Conservation (phyloP, 352 stramenopile species). For the Phytophthora cactorum region DNA sequence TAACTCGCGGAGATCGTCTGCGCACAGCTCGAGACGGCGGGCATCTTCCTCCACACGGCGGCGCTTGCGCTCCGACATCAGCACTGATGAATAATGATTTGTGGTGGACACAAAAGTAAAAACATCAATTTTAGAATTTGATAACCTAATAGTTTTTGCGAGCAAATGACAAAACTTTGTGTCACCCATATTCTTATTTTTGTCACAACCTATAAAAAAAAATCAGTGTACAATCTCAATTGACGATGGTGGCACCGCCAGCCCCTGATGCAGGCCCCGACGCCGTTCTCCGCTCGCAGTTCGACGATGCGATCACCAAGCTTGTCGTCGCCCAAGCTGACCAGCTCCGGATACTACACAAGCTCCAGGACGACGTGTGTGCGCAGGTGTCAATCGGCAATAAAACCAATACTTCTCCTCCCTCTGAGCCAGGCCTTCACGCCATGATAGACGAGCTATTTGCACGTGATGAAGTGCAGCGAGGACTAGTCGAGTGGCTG, state of each 20-base stretch:
- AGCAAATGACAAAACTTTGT: too few species aligned
- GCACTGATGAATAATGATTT: background rate
- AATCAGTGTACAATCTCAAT: too few species aligned
- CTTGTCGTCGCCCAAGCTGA: background rate
- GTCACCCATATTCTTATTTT: too few species aligned
- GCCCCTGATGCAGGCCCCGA: background rate
- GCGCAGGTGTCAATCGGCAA: background rate
- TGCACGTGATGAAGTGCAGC: background rate
- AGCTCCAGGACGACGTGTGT: background rate
- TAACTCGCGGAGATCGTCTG: slow-evolving; percentile 36
- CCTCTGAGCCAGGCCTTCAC: background rate
- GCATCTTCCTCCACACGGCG: slow-evolving; percentile 24
- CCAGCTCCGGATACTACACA: background rate
- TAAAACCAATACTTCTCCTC: background rate
- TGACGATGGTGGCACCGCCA: too few species aligned
- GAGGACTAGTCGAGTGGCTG: background rate
- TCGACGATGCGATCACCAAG: background rate
- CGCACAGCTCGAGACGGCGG: slow-evolving; percentile 40
- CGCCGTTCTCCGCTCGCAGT: background rate
- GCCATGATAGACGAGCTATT: background rate
- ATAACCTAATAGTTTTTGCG: too few species aligned
- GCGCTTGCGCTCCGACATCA: slow-evolving; percentile 40
- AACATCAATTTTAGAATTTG: background rate
- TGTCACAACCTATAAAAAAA: too few species aligned
- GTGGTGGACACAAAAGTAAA: background rate